These are phyloP conservation scores for Kodamaea restingae DNA, from an alignment of 805 yeast genomes.

Conservation along the genomic window DNA sequence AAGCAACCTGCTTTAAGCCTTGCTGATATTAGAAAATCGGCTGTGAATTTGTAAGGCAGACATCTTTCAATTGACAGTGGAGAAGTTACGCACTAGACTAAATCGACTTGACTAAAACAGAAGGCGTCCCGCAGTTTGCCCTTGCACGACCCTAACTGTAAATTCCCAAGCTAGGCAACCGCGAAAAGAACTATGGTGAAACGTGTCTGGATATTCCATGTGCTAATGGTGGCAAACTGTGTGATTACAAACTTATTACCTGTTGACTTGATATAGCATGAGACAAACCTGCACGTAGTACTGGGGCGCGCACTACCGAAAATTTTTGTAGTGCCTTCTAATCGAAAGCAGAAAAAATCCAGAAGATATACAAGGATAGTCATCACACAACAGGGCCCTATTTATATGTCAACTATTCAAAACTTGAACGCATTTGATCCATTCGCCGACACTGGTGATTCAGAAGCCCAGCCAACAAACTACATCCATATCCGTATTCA, in stretches of 20 bases:
- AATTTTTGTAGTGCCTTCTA: neutral
- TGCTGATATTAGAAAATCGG: neutral
- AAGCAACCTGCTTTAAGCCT: neutral
- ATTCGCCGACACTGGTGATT: constrained; percentile 99
- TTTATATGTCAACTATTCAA: constrained; percentile 82
- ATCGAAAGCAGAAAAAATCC: neutral
- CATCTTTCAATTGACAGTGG: too few relatives aligned
- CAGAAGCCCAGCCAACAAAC: constrained; percentile 92
- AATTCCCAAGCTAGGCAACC: too few relatives aligned
- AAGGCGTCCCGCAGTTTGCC: too few relatives aligned
- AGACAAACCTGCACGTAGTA: constrained; percentile 1
- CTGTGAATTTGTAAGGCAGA: too few relatives aligned
- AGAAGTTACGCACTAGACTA: too few relatives aligned
- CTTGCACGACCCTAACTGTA: too few relatives aligned
- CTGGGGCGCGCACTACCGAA: constrained; percentile 7
- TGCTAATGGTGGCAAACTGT: too few relatives aligned
- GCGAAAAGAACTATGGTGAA: too few relatives aligned
- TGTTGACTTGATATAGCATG: too few relatives aligned
- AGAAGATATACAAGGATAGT: constrained; percentile 4
- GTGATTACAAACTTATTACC: too few relatives aligned
- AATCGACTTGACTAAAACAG: too few relatives aligned
- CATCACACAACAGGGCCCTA: constrained; percentile 4
- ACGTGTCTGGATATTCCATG: too few relatives aligned
- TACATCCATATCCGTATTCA: constrained; percentile 98
- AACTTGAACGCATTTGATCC: constrained; percentile 89